A percentile compares a stretch with the other conserved stretches of the same genome.
These are phyloP conservation scores for Globisporangium solare DNA, from an alignment of 352 stramenopile species.

Conservation along the genomic window DNA sequence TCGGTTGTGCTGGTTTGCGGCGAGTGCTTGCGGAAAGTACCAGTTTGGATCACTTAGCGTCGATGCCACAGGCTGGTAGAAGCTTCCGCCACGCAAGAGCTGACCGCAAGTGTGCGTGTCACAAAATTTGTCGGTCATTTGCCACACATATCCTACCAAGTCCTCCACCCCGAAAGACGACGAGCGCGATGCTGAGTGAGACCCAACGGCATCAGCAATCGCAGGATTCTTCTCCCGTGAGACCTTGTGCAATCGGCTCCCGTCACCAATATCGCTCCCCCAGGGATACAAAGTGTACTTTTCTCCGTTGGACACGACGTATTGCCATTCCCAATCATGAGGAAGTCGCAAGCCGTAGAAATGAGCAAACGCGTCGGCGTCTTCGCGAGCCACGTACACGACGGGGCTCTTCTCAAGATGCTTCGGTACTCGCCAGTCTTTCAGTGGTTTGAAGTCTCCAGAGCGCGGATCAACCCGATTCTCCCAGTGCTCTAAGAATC, in stretches of 20 bases:
- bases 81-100: constrained; percentile 72
- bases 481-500: constrained; percentile 75
- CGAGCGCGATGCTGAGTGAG: constrained; percentile 40
- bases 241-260: constrained; percentile 16
- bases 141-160: constrained; percentile 79
- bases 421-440: constrained; percentile 42
- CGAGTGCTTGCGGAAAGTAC: constrained; percentile 77
- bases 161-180: constrained; percentile 56
- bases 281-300: constrained; percentile 60
- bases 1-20: constrained; percentile 63
- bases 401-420: constrained; percentile 54
- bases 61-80: constrained; percentile 60
- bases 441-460: constrained; percentile 12
- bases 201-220: constrained; percentile 40
- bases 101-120: constrained; percentile 77
- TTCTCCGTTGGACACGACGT: constrained; percentile 67
- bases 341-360: constrained; percentile 75
- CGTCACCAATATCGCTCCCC: constrained; percentile 29
- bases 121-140: constrained; percentile 85
- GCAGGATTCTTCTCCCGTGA: constrained; percentile 38
- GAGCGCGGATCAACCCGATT: constrained; percentile 24
- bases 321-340: constrained; percentile 87
- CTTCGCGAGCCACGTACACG: constrained; percentile 70
- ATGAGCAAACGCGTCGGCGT: constrained; percentile 58
- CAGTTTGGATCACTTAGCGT: constrained; percentile 76